A percentile compares a stretch with the other conserved stretches of the same genome.
Evolutionary conservation across 768 basidiomycete species (phyloP).

Genomic region (Dioszegia hungarica): DNA sequence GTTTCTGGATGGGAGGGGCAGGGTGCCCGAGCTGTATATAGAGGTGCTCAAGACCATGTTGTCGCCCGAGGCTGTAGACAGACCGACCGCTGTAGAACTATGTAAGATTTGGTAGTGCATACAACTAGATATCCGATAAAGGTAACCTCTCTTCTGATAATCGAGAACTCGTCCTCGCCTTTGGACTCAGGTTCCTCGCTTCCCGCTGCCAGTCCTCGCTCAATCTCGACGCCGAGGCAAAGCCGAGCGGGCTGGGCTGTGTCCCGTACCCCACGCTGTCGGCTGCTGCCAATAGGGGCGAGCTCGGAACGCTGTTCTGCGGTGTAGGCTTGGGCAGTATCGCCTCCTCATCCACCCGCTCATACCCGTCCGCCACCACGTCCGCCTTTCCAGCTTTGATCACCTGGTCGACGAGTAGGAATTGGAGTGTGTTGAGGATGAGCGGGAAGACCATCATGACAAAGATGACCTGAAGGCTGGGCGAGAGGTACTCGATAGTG

Average conservation of each 20-base stretch:
- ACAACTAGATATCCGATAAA: neutral
- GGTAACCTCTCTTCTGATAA: too few relatives aligned
- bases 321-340: neutral
- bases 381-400: conserved; percentile 38
- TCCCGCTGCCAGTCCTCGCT: conserved; percentile 13
- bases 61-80: conserved; percentile 10
- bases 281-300: neutral
- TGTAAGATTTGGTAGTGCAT: neutral
- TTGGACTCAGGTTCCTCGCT: conserved; percentile 23
- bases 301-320: neutral
- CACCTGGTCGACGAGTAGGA: conserved; percentile 76
- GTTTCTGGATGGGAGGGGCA: conserved; percentile 26
- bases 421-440: conserved; percentile 58
- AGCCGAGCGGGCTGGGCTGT: neutral
- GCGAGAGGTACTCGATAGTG: conserved; percentile 68
- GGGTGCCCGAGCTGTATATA: conserved; percentile 19
- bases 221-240: conserved; percentile 4
- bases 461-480: conserved; percentile 44
- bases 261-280: neutral
- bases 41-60: conserved; percentile 29
- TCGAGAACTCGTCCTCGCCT: neutral
- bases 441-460: conserved; percentile 84
- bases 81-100: conserved; percentile 21
- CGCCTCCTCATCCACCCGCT: neutral
- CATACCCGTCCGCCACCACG: neutral